Conservation (phyloP, 495 filamentous ascomycete genomes). For the Daldinia concentrica region DNA sequence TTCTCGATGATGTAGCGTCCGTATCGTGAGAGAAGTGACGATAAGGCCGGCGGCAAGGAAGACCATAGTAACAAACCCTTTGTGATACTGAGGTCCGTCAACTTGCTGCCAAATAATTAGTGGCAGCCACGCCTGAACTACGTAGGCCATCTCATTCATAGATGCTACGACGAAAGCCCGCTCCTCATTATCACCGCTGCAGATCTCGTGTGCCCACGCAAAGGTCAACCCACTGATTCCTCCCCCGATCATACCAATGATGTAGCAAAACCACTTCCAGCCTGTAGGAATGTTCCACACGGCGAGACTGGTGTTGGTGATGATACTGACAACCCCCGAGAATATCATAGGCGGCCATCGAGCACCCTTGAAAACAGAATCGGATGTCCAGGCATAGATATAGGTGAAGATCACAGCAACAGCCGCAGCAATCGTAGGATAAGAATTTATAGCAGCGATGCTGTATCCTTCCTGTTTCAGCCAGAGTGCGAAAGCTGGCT, state of each 20-base stretch:
- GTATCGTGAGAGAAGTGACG: slow-evolving; percentile 50
- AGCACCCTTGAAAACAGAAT: slow-evolving; percentile 61
- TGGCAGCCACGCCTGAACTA: slow-evolving; percentile 56
- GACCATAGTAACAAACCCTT: slow-evolving; percentile 56
- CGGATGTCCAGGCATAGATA: slow-evolving; percentile 55
- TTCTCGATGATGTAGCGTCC: slow-evolving; percentile 55
- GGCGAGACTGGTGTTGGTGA: slow-evolving; percentile 52
- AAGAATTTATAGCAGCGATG: slow-evolving; percentile 53
- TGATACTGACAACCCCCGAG: slow-evolving; percentile 52
- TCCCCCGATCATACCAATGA: slow-evolving; percentile 54
- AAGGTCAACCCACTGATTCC: slow-evolving; percentile 51
- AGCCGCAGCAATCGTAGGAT: slow-evolving; percentile 56
- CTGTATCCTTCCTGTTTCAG: slow-evolving; percentile 51
- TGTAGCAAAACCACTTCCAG: slow-evolving; percentile 60
- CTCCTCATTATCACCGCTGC: slow-evolving; percentile 61
- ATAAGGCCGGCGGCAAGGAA: slow-evolving; percentile 50
- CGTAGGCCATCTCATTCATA: slow-evolving; percentile 58
- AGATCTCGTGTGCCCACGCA: slow-evolving; percentile 65
- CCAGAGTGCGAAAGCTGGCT: slow-evolving; percentile 50
- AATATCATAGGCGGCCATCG: slow-evolving; percentile 64
- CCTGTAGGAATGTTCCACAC: slow-evolving; percentile 55
- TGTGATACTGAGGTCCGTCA: slow-evolving; percentile 56
- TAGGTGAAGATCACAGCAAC: slow-evolving; percentile 56
- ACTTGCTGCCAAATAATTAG: slow-evolving; percentile 60
- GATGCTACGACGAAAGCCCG: slow-evolving; percentile 59